These are phyloP conservation scores for Neurospora sublineolata DNA, from an alignment of 495 filamentous ascomycete species.

Conservation along the genomic window DNA sequence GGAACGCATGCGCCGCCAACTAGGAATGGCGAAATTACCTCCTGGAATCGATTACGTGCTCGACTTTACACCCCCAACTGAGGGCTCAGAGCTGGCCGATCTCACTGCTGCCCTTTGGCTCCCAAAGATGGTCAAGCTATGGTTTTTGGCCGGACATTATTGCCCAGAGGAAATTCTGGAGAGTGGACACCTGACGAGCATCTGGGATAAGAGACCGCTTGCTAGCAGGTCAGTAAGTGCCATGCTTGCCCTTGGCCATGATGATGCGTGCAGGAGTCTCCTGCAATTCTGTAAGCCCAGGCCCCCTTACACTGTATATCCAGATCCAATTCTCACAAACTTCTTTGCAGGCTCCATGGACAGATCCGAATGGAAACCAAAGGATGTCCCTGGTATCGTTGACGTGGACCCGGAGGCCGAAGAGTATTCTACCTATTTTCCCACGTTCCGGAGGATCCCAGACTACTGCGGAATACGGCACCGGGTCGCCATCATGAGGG, in stretches of 20 bases:
- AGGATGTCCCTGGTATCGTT: constrained; percentile 11
- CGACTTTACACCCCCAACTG: constrained; percentile 48
- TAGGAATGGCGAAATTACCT: constrained; percentile 24
- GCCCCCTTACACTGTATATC: background rate
- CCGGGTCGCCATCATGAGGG: constrained; percentile 45
- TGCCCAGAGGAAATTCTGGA: constrained; percentile 21
- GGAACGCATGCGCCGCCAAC: constrained; percentile 14
- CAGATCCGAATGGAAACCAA: constrained; percentile 3
- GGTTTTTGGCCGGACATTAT: constrained; percentile 36
- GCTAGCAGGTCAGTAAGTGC: constrained; percentile 16
- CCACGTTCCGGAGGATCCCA: constrained; percentile 20
- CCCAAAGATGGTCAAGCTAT: constrained; percentile 34
- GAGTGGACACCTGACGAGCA: background rate
- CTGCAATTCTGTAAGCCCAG: constrained; percentile 5
- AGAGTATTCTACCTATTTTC: background rate
- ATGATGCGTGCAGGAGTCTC: constrained; percentile 18
- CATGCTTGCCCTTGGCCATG: constrained; percentile 20
- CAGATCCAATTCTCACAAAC: background rate
- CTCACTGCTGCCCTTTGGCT: constrained; percentile 48
- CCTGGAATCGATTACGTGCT: constrained; percentile 42
- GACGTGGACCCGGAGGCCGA: constrained; percentile 4
- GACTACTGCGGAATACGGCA: constrained; percentile 54
- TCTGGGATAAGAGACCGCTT: constrained; percentile 5
- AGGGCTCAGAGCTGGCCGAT: constrained; percentile 49
- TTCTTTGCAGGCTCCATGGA: constrained; percentile 9